phyloP scores from a whole-genome alignment of 2,329 filamentous ascomycete genomes.

The Calonectria pseudoreteaudii region DNA sequence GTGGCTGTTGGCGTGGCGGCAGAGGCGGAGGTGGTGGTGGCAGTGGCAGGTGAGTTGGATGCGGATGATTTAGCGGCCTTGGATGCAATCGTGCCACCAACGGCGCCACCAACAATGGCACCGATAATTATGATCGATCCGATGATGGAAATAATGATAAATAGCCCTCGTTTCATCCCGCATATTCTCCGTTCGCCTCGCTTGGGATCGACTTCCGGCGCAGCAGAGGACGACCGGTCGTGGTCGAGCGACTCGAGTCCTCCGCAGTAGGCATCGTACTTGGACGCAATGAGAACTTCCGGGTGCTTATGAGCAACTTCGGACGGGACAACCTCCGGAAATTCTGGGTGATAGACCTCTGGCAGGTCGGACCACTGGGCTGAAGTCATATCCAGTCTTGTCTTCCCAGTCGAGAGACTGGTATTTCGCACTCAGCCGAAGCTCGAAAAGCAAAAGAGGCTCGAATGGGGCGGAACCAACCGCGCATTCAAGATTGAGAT shows the following conservation, averaged over 20 bases:
- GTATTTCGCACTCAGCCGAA: not conserved
- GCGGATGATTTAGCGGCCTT: not conserved
- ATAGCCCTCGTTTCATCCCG: conserved; percentile 8
- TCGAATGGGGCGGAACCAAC: not conserved
- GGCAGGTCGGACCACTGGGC: not conserved
- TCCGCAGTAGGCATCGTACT: not conserved
- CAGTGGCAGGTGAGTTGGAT: not conserved
- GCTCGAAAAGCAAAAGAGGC: not conserved
- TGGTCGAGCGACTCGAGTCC: not conserved
- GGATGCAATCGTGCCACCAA: not conserved
- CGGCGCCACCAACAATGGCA: conserved; percentile 16
- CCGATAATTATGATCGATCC: not conserved
- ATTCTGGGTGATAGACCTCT: not conserved
- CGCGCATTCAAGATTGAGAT: not conserved
- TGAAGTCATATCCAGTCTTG: not conserved
- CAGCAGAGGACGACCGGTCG: not conserved
- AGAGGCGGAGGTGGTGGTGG: not conserved
- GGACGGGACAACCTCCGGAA: not conserved
- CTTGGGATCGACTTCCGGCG: not conserved
- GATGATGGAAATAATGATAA: not conserved
- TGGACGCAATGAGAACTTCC: not conserved
- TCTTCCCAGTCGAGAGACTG: not conserved
- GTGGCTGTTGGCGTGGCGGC: not conserved
- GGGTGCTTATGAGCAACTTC: not conserved
- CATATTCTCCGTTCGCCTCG: not conserved